Base-by-base conservation (phyloP, 495 filamentous ascomycete species). In the Tuber melanosporum region DNA sequence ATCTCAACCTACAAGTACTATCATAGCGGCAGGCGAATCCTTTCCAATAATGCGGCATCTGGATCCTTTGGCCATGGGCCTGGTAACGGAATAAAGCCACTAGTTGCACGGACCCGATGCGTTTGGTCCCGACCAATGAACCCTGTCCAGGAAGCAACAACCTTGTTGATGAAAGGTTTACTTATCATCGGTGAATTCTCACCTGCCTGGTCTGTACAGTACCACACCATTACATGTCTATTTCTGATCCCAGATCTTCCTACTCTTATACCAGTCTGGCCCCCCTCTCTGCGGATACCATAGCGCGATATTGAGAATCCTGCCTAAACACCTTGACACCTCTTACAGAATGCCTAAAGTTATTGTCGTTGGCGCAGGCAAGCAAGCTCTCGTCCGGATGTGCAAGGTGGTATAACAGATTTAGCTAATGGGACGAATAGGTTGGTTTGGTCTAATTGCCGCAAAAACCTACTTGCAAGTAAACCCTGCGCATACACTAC, bases 381-480 rank as follows among this genome's bases (percentile, higher is more conserved):
- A 77, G 45, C 8, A 74, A 77, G 45, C 8, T n/a, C 52, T 32
- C 42, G 5, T 7, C 26, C 5, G 14, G 26, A 3, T 66, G 10
- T 66, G 15, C 26, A 15, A 36, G 17, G 57, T 36, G 26, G 26
- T 66, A 45, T 36, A 22, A 19, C 36, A 41, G 14, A 44, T 20
- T 77, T n/a, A 36, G 57, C 46, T 75, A 72, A 79, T 66, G n/a
- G 41, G 3, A 3, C 10, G 10, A 19, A 72, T 71, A 86, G 87
- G 87, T n/a, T 85, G 83, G 79, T 84, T 83, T 72, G 87, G 87
- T 9, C 78, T 88, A 10, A 80, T 82, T 20, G 83, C 85, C 14
- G 86, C 86, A 19, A 86, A 85, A 76, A 86, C 85, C 0, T 88
- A 87, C 75, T 82, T 87, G 15, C 70, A 84, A 71, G 72, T 86